Evolutionary conservation across 164 flowering plant genomes (phyloP), one percentile per base, ranked within the genome.

Genomic region (Vitis riparia): DNA sequence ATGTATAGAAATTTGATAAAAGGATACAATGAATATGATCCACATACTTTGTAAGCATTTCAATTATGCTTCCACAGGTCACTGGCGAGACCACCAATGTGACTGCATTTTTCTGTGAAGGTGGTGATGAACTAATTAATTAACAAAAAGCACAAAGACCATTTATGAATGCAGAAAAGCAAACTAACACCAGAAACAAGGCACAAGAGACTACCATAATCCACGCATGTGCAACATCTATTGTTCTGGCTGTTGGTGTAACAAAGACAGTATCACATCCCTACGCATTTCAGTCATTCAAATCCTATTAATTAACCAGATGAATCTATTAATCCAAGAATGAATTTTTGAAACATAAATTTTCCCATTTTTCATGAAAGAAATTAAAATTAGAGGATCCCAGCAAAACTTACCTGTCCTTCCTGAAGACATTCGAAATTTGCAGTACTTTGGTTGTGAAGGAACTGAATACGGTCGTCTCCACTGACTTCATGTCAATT

Each of bases 261-360:
- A 87, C 92, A 77, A 93, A 93, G 57, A 89, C 98, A 51, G 98
- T 93, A 73, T 91, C 94, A 68, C 97, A 90, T 74, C 97, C 98
- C 98, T 93, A 73, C 50, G 69, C 48, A 70, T 71, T 56, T 51
- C 66, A 70, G 67, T 44, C 15, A 48, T 58, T 37, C 68, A 68
- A 75, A 37, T 51, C 48, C 32, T 2, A 71, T 71, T 57, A 62
- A 47, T 53, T 51, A 72, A 61, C 27, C 16, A 55, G 32, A 71
- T 29, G 44, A 37, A 1, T 6, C 50, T 14, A 67, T 65, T 59
- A 66, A 17, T 27, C 62, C 19, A 29, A 56, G 60, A 52, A 71
- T 49, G 51, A 68, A 59, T 15, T 23, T 37, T 37, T 7, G 30
- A 19, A 49, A 3, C 9, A 65, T 30, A 14, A 49, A 17, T 23